phyloP scores from a whole-genome alignment of 2,329 filamentous ascomycete species.

The Gnomoniopsis sp. region DNA sequence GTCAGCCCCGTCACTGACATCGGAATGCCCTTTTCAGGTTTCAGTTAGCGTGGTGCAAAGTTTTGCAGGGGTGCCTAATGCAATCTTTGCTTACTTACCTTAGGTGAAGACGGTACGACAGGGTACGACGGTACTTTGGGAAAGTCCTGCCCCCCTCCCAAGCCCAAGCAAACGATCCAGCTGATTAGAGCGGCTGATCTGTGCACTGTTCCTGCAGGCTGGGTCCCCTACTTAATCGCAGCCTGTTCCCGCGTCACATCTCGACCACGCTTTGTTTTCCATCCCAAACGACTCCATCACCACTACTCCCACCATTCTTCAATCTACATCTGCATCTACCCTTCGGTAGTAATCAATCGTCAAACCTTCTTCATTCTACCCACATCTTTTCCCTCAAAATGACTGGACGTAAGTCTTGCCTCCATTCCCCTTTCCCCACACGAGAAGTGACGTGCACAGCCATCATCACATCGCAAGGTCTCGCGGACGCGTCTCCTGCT shows the following conservation, averaged over 20 bases:
- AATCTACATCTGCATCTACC: constrained; percentile 10
- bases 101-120: too few relatives aligned
- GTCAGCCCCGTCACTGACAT: too few relatives aligned
- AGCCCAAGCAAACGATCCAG: not conserved
- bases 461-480: constrained; percentile 14
- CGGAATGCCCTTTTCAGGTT: too few relatives aligned
- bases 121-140: too few relatives aligned
- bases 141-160: too few relatives aligned
- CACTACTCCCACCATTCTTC: constrained; percentile 17
- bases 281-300: constrained; percentile 18
- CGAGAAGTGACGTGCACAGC: too few relatives aligned
- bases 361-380: constrained; percentile 27
- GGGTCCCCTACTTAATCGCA: constrained; percentile 16
- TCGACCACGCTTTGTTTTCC: constrained; percentile 10
- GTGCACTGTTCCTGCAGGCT: constrained; percentile 3
- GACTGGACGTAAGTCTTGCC: constrained; percentile 49
- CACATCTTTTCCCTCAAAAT: constrained; percentile 46
- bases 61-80: too few relatives aligned
- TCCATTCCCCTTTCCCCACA: constrained; percentile 10
- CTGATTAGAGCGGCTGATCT: constrained; percentile 11
- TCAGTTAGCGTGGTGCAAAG: too few relatives aligned
- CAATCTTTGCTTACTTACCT: too few relatives aligned
- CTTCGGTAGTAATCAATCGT: constrained; percentile 7
- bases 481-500: constrained; percentile 6
- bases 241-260: constrained; percentile 16